phyloP scores from a whole-genome alignment of 1,284 basidiomycete genomes.

The Tilletia walkeri region DNA sequence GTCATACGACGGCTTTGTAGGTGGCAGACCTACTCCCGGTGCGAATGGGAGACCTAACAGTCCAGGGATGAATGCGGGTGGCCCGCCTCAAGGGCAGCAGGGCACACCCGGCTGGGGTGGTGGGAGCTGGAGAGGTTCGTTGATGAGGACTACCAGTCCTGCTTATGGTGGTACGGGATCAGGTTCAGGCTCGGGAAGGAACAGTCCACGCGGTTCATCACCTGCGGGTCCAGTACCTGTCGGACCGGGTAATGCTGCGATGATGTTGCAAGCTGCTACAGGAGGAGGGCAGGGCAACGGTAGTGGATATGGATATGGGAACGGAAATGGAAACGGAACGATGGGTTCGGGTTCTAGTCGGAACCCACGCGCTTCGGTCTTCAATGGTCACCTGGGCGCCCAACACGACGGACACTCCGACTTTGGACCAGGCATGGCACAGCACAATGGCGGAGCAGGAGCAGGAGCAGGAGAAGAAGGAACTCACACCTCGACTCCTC shows the following conservation, averaged over 20 bases:
- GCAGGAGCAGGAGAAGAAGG: neutral
- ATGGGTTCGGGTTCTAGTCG: neutral
- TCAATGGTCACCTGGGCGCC: conserved; percentile 40
- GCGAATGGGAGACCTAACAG: too few relatives aligned
- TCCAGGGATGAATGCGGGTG: too few relatives aligned
- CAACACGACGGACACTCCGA: conserved; percentile 29
- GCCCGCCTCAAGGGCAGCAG: too few relatives aligned
- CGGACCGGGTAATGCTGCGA: conserved; percentile 7
- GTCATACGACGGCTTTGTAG: neutral
- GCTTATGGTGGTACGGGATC: neutral
- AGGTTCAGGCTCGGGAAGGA: conserved; percentile 3
- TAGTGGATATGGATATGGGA: neutral
- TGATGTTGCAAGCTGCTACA: conserved; percentile 10
- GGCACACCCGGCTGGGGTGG: neutral
- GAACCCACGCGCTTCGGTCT: conserved; percentile 26
- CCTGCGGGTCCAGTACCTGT: neutral
- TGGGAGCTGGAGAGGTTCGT: neutral
- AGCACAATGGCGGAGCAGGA: too few relatives aligned
- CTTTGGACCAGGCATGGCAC: neutral
- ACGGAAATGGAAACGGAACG: neutral
- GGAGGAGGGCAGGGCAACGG: neutral
- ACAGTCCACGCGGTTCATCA: neutral
- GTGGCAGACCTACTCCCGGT: neutral
- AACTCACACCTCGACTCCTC: conserved; percentile 5
- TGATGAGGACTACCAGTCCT: neutral